phyloP scores from a whole-genome alignment of 495 filamentous ascomycete genomes.

The Aspergillus affinis region DNA sequence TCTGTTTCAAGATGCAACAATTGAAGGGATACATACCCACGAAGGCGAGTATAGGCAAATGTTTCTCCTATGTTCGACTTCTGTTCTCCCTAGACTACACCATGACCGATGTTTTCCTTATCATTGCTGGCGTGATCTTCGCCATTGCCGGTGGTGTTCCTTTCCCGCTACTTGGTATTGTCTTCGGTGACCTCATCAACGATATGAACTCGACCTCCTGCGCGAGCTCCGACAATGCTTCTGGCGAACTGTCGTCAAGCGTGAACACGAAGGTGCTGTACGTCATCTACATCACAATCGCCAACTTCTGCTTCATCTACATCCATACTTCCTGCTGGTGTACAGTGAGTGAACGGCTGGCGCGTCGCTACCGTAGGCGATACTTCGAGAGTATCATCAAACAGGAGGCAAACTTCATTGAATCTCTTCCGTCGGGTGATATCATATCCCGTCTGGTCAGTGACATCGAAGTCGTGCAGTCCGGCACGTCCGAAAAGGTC shows the following conservation, averaged over 20 bases:
- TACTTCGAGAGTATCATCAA: slow-evolving; percentile 57
- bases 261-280: slow-evolving; percentile 54
- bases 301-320: slow-evolving; percentile 60
- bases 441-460: slow-evolving; percentile 56
- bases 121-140: slow-evolving; percentile 44
- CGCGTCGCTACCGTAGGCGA: slow-evolving; percentile 56
- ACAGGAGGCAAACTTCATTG: slow-evolving; percentile 61
- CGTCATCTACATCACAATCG: slow-evolving; percentile 62
- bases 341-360: slow-evolving; percentile 60
- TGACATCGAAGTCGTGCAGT: slow-evolving; percentile 59
- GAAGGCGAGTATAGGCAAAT: slow-evolving; percentile 17
- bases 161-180: slow-evolving; percentile 65
- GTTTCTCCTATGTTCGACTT: slow-evolving; percentile 27
- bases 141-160: slow-evolving; percentile 63
- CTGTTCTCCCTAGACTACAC: slow-evolving; percentile 38
- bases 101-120: slow-evolving; percentile 28
- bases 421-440: slow-evolving; percentile 52
- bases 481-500: slow-evolving; percentile 65
- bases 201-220: slow-evolving; percentile 37
- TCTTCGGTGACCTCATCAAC: slow-evolving; percentile 67
- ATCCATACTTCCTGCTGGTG: slow-evolving; percentile 54
- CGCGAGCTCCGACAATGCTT: slow-evolving; percentile 13
- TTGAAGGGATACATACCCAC: slow-evolving; percentile 22
- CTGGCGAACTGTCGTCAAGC: slow-evolving; percentile 18
- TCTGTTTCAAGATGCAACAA: slow-evolving; percentile 6